Evolutionary conservation across 2,329 filamentous ascomycete species (phyloP), one percentile per base, ranked within the genome.

Genomic region (Lomentospora prolificans): DNA sequence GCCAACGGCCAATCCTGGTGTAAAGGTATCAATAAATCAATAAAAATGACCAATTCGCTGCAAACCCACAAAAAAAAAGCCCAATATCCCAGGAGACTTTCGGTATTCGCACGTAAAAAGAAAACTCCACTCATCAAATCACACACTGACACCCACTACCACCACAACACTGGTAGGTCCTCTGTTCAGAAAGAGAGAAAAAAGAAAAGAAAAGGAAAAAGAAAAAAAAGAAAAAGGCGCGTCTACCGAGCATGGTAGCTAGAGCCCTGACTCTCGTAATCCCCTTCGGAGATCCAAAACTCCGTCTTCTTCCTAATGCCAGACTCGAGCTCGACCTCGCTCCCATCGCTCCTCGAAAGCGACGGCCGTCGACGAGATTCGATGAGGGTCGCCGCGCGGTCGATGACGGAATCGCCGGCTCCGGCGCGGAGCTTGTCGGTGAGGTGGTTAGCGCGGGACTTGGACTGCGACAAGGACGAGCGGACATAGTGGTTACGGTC

Each of bases 301-400:
- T 61, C 61, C 0, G 60, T 63, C 54, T 54, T 60, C 58, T 60
- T 61, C 39, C 60, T 55, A 25, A 62, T 61, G 10, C 61, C 60
- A 3, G 59, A 56, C 52, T 61, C 58, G 2, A 61, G 50, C 9
- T 60, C 59, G 8, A 61, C 60, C 3, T 61, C 61, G 51, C 61
- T 63, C 53, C 58, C 53, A 10, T 61, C 58, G 58, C 61, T 63
- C 22, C 57, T 59, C 6, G 57, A 39, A 10, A 57, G 3, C 0
- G 58, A 61, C n/a, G 48, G 48, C 3, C 59, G 54, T 2, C 55
- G 51, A 4, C 54, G 46, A 3, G 58, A 55, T 31, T 50, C 55
- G 30, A 61, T 58, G 30, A 55, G 58, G 4, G 60, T 60, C 22
- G 58, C 55, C 2, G 56, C 51, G 10, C 36, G 46, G 22, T 58